Base-by-base conservation (phyloP, 2,329 filamentous ascomycete species). In the Fusarium verrucosum region DNA sequence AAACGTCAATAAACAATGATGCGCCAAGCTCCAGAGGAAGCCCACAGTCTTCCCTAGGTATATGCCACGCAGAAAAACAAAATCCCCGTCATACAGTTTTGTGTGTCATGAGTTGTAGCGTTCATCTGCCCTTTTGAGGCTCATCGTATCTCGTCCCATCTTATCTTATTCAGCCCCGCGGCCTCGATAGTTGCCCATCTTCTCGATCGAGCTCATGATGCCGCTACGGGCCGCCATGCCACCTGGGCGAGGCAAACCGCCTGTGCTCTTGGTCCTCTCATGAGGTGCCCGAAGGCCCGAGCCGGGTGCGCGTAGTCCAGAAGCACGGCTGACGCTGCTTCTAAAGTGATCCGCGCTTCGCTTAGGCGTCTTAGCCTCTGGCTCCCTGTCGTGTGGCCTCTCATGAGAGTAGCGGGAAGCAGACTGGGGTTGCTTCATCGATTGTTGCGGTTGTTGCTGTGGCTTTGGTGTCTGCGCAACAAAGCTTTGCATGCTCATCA, bases 171-270 rank as follows among this genome's bases (percentile, higher is more conserved):
- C 73, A 17, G 58, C 67, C 25, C 61, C 79, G 37, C 82, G 78
- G 10, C 81, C 79, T 14, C 83, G 76, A 67, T 87, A 82, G 69
- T 83, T 88, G 10, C 92, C 92, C 92, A 96, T 96, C 78, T 89
- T 87, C 81, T 96, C 92, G 75, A 96, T 95, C 17, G 90, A 92
- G 70, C 85, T 90, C 89, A 96, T 89, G 72, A 95, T 90, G 54
- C 90, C 88, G 72, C 89, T 92, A 70, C 91, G 68, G 28, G 77
- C 63, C 60, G 77, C 63, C 60, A 79, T 66, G 32, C 80, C 81
- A 63, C 81, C 81, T 14, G 83, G 84, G 60, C 84, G 77, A 35
- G 83, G 80, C 50, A 85, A 70, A 10, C 79, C 81, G 35, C 78
- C 79, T 5, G 36, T 76, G 55, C 80, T 82, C 74, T 78, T 81